These are phyloP conservation scores for Pythium rhizo-oryzae DNA, from an alignment of 352 stramenopile species.

Conservation along the genomic window DNA sequence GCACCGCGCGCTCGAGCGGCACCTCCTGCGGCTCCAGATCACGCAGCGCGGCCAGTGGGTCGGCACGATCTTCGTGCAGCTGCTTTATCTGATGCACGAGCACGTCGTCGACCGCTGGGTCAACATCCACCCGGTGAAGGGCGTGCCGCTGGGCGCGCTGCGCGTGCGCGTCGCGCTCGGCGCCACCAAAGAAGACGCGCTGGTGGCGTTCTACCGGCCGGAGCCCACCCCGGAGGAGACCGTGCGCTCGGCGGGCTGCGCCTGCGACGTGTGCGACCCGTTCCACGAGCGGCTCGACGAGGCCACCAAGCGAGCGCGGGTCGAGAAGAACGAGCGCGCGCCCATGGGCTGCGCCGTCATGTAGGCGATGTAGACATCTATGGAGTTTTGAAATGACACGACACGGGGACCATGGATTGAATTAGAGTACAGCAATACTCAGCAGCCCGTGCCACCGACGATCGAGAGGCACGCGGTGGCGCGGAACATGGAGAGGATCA, in stretches of 20 bases:
- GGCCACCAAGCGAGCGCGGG: not conserved
- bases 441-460: slow-evolving; percentile 14
- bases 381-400: not conserved
- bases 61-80: no score
- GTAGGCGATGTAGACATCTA: not conserved
- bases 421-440: not conserved
- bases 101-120: slow-evolving; percentile 10
- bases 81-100: not conserved
- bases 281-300: no score
- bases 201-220: not conserved
- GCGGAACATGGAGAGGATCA: slow-evolving; percentile 13
- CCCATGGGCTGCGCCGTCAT: not conserved
- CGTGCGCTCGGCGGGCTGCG: no score
- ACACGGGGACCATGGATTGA: not conserved
- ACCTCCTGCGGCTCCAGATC: not conserved
- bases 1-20: not conserved
- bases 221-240: no score
- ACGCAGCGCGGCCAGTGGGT: not conserved
- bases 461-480: slow-evolving; percentile 19
- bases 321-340: not conserved
- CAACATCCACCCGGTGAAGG: not conserved
- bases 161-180: not conserved
- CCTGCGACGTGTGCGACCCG: no score
- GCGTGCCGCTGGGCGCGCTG: not conserved
- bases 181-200: not conserved